Percentiles rank a stretch among this genome's conserved stretches.
Evolutionary conservation across 2,329 filamentous ascomycete species (phyloP).

Genomic region (Raffaelea ambrosiae): DNA sequence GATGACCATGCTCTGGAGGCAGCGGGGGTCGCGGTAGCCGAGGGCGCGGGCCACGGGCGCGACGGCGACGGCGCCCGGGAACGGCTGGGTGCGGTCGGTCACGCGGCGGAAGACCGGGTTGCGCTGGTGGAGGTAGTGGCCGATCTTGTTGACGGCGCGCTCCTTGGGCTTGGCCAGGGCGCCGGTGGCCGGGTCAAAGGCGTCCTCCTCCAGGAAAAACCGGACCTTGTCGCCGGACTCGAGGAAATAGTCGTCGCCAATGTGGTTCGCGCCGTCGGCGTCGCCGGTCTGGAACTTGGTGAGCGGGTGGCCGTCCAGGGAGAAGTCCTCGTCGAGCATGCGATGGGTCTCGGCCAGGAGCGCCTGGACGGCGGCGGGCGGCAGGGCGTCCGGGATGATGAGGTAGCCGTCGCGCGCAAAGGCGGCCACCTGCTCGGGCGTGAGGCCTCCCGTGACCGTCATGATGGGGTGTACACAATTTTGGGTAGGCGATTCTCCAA

Average conservation of each 20-base stretch:
- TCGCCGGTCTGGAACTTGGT: conserved; percentile 88
- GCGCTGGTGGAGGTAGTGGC: conserved; percentile 65
- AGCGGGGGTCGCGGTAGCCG: conserved; percentile 66
- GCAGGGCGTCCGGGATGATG: conserved; percentile 70
- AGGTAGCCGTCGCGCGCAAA: conserved; percentile 87
- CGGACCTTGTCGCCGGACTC: conserved; percentile 82
- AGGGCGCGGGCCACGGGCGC: conserved; percentile 60
- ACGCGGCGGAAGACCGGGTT: conserved; percentile 57
- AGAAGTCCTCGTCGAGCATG: conserved; percentile 62
- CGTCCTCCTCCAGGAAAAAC: conserved; percentile 97
- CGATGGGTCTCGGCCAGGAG: conserved; percentile 67
- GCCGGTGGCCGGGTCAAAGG: conserved; percentile 56
- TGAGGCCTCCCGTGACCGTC: conserved; percentile 45
- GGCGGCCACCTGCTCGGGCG: conserved; percentile 57
- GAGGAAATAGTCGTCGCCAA: conserved; percentile 93
- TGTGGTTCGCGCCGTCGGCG: conserved; percentile 52
- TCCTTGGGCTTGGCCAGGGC: conserved; percentile 69
- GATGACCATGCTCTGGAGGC: conserved; percentile 93
- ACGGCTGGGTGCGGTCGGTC: conserved; percentile 38
- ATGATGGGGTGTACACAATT: too few species aligned
- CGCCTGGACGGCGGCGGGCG: conserved; percentile 51
- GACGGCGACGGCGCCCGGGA: conserved; percentile 29
- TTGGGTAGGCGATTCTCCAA: too few species aligned
- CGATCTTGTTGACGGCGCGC: conserved; percentile 82
- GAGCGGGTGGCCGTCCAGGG: conserved; percentile 78